Base-by-base conservation (phyloP, 306 rosid species). In the Mimosa pudica region DNA sequence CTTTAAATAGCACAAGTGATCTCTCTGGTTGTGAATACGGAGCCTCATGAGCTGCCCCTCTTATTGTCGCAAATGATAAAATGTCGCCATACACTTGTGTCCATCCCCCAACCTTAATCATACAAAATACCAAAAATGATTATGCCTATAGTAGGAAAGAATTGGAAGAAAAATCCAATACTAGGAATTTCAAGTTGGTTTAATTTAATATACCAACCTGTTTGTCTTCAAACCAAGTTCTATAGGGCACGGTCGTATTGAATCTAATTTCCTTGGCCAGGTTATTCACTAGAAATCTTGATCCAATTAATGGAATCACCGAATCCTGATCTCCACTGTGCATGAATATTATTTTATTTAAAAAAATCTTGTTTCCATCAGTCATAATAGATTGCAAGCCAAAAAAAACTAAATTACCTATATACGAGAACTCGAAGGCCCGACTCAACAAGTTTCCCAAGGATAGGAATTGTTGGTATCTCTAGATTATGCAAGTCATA, bases 281-380 rank as follows among this genome's bases (percentile, higher is more conserved):
- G 12, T 42, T 64, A 81, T 83, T 61, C 35, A 89, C 85, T 0
- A 85, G 80, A 7, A 63, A 68, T 75, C 93, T 32, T 10, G 84
- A 81, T 8, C 88, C 93, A 1, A 4, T 41, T 38, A 89, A 77
- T 14, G 90, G 89, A 24, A 89, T 13, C 1, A 70, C 80, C 11
- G 87, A 82, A 85, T 89, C 88, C 76, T 88, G 88, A 79, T 86
- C 89, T 70, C 88, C 89, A 46, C 88, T 88, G 85, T 51, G 52
- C 0, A 38, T 12, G 65, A 3, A 44, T 62, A 12, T 30, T 32
- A 41, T 11, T 30, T 4, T n/a, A n/a, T n/a, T 10, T 61, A 30
- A 10, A 10, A 61, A 58, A 58, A 24, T 16, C 13, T 10, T 10
- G 68, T 62, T 4, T 62, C 3, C 17, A 30, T 8, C 3, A 62